phyloP scores from a whole-genome alignment of 2,329 filamentous ascomycete genomes.

The Elsinoe necatrix region DNA sequence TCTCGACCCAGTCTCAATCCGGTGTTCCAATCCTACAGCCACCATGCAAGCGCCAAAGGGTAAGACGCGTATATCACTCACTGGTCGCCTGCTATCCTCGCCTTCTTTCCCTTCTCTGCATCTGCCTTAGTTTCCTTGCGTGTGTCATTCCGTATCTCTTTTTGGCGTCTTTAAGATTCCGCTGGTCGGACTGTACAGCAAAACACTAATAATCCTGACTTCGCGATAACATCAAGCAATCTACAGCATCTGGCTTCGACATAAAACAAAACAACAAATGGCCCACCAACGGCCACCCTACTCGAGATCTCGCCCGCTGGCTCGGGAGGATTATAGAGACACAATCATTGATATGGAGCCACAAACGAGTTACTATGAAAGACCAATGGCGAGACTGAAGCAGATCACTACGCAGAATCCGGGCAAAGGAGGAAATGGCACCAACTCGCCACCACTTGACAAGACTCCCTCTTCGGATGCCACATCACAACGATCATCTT shows the following conservation, averaged over 20 bases:
- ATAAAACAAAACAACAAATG: slow-evolving; percentile 6
- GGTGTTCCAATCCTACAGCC: slow-evolving; percentile 8
- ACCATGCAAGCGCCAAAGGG: slow-evolving; percentile 15
- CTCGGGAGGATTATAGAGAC: slow-evolving; percentile 7
- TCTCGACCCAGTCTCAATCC: not conserved
- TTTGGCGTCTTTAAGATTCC: not conserved
- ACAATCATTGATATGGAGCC: slow-evolving; percentile 13
- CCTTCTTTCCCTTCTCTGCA: not conserved
- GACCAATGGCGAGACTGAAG: slow-evolving; percentile 9
- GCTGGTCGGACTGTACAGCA: slow-evolving; percentile 9
- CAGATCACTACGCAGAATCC: not conserved
- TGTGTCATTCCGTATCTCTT: slow-evolving; percentile 10
- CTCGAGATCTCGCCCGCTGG: slow-evolving; percentile 2
- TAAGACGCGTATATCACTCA: slow-evolving; percentile 10
- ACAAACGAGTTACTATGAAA: slow-evolving; percentile 7
- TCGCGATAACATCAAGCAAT: not conserved
- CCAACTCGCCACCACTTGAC: slow-evolving; percentile 30
- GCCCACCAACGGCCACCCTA: not conserved
- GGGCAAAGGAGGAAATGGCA: not conserved
- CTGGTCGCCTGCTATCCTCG: not conserved
- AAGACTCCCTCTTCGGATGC: slow-evolving; percentile 47
- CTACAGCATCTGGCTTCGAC: not conserved
- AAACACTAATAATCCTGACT: slow-evolving; percentile 14
- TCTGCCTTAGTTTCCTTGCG: slow-evolving; percentile 4
- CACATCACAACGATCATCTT: slow-evolving; percentile 28